Conservation (phyloP, 1,284 basidiomycete species). For the Gomphus bonarii region DNA sequence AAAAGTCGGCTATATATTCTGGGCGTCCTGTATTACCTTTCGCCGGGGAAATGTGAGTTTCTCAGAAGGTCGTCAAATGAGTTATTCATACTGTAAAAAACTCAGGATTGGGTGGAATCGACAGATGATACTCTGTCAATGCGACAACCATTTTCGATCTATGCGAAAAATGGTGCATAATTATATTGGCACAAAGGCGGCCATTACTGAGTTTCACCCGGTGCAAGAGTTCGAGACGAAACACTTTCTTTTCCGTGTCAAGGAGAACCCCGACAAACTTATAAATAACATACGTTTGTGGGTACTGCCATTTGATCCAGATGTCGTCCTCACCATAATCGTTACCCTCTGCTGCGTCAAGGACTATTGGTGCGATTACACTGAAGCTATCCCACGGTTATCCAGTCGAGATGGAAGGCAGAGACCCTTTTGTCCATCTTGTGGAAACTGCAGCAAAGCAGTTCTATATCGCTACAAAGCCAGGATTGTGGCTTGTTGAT, state of each 20-base stretch:
- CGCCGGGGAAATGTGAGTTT: conserved; percentile 17
- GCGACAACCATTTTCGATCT: conserved; percentile 18
- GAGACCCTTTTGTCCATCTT: neutral
- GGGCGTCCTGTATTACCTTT: conserved; percentile 20
- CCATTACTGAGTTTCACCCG: neutral
- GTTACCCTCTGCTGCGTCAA: neutral
- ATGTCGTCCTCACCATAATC: too few relatives aligned
- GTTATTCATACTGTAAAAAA: neutral
- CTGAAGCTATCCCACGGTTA: neutral
- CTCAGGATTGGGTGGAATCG: conserved; percentile 22
- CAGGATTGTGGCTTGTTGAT: neutral
- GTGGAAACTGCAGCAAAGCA: neutral
- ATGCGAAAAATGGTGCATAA: conserved; percentile 19
- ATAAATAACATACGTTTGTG: neutral
- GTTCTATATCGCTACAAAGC: neutral
- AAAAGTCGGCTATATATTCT: conserved; percentile 19
- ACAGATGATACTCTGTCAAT: conserved; percentile 21
- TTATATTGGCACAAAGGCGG: neutral
- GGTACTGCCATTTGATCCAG: too few relatives aligned
- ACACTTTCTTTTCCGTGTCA: neutral
- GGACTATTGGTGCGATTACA: neutral
- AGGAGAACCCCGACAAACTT: neutral
- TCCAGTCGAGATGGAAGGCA: neutral
- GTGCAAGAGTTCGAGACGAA: neutral
- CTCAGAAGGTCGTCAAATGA: neutral